phyloP scores from a whole-genome alignment of 345 rosid genomes.

The Citrus sinensis region DNA sequence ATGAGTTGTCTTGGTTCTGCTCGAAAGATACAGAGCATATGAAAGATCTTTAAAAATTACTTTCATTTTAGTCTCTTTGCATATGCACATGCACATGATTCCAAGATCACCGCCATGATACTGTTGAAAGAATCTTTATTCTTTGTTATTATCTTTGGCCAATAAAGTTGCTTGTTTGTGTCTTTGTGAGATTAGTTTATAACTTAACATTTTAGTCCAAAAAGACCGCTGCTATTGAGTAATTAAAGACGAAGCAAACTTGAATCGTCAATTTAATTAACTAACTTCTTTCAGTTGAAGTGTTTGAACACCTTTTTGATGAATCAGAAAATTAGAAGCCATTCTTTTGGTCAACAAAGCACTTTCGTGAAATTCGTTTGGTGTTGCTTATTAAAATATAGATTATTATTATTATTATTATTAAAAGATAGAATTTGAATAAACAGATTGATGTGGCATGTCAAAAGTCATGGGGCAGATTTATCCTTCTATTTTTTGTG shows the following conservation, averaged over 20 bases:
- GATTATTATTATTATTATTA: no score
- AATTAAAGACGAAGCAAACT: neutral
- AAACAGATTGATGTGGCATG: no score
- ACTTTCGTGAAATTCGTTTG: no score
- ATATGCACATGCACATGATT: neutral
- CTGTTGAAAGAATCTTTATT: neutral
- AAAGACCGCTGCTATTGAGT: neutral
- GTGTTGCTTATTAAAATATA: no score
- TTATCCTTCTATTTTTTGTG: no score
- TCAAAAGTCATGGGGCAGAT: no score
- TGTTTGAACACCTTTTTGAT: neutral
- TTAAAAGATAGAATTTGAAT: no score
- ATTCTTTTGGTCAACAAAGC: no score
- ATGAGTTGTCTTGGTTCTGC: neutral
- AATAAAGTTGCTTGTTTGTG: neutral
- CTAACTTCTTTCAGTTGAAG: neutral
- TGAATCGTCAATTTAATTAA: no score
- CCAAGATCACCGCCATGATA: constrained; percentile 7
- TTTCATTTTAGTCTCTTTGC: neutral
- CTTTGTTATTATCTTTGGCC: neutral
- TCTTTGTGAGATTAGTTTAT: neutral
- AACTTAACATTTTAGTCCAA: neutral
- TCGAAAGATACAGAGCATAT: neutral
- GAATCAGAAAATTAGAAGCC: neutral
- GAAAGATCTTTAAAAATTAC: neutral